A percentile compares a stretch with the other conserved stretches of the same genome.
Conservation (phyloP, 257 asterid genomes). For the Mitragyna speciosa region DNA sequence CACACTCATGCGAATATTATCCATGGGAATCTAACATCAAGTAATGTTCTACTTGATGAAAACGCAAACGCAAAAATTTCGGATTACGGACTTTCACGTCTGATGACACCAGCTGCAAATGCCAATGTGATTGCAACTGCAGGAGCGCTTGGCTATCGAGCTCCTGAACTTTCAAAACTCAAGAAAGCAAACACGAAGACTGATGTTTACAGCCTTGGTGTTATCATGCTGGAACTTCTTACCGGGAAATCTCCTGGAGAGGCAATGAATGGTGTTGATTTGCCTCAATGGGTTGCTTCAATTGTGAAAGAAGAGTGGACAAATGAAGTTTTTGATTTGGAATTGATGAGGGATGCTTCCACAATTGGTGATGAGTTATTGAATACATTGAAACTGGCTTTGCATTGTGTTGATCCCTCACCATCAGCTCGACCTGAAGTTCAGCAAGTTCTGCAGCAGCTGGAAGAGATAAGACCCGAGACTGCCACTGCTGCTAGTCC, state of each 20-base stretch:
- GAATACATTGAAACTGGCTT: conserved; percentile 74
- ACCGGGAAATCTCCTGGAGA: conserved; percentile 93
- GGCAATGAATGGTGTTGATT: conserved; percentile 70
- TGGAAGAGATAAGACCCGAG: conserved; percentile 83
- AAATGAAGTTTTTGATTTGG: conserved; percentile 87
- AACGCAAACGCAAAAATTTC: conserved; percentile 60
- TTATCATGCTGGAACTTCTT: conserved; percentile 74
- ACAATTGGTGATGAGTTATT: conserved; percentile 84
- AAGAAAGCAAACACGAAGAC: conserved; percentile 89
- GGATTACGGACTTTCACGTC: conserved; percentile 79
- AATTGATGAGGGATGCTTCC: conserved; percentile 84
- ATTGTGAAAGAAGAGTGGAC: conserved; percentile 98
- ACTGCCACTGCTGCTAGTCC: conserved; percentile 48
- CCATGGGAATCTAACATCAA: conserved; percentile 92
- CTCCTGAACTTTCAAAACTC: conserved; percentile 91
- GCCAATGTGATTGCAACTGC: conserved; percentile 89
- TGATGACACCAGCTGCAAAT: conserved; percentile 88
- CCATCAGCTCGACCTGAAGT: conserved; percentile 84
- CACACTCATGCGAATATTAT: conserved; percentile 65
- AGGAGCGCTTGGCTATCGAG: conserved; percentile 88
- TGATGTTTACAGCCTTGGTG: conserved; percentile 89
- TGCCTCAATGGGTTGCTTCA: conserved; percentile 97
- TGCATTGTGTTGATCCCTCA: conserved; percentile 89
- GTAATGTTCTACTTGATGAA: conserved; percentile 82
- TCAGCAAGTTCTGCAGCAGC: conserved; percentile 68